Evolutionary conservation across 345 rosid species (phyloP), one percentile per base, ranked within the genome.

Genomic region (Angophora floribunda): DNA sequence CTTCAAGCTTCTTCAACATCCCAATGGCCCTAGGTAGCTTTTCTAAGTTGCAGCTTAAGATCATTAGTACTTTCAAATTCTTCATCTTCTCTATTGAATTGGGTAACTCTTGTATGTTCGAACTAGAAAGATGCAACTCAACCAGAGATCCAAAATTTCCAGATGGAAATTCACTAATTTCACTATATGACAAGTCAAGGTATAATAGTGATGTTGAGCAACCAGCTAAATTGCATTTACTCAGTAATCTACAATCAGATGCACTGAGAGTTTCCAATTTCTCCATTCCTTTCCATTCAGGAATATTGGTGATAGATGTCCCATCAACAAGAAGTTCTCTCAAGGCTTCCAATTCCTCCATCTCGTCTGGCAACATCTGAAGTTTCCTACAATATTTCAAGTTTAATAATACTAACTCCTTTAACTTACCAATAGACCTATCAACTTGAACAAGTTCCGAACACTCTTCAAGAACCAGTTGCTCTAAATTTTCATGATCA

Each of bases 181-280:
- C 0, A 4, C 13, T 0, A 57, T 3, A 6, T 10, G 2, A 0
- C 65, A 57, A 57, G 6, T 13, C 4, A 24, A 59, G 30, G 9
- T 59, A 9, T 9, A 22, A 7, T 24, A 59, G 15, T 5, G 67
- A 59, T 26, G 67, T 59, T 26, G 0, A 59, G 67, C 67, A 59
- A 26, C 67, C 4, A 0, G 30, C 0, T 0, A 59, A 26, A 59
- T 26, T 59, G 30, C 3, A 26, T 0, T 0, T 0, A 26, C 15
- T 59, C 2, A 59, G 0, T 59, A 2, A 59, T 26, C 1, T 0
- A 59, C 65, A 59, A 5, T 7, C 0, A 3, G 0, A 0, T 63
- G 41, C 36, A 30, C 4, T 0, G 3, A 63, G 3, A n/a, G 41
- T n/a, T 63, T 63, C 5, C 75, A 63, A 14, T 0, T 63, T 63